phyloP scores from a whole-genome alignment of 225 moss, liverwort and hornwort species.

The Thuidium tamariscinum region DNA sequence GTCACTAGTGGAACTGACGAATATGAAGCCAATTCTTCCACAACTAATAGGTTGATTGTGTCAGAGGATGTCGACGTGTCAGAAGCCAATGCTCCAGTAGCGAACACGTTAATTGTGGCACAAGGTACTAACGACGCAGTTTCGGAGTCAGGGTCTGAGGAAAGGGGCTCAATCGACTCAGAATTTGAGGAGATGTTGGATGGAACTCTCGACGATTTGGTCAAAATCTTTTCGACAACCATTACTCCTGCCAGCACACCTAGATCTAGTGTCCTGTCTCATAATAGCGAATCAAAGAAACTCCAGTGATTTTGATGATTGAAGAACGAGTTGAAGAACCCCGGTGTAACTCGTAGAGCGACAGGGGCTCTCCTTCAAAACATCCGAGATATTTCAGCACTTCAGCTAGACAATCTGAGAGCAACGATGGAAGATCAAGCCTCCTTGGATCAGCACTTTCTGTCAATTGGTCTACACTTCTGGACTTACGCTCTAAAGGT shows the following conservation, averaged over 20 bases:
- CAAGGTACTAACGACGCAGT: not conserved
- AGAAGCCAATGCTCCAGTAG: not conserved
- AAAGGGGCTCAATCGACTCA: constrained; percentile 31
- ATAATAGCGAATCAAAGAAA: constrained; percentile 15
- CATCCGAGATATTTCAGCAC: not conserved
- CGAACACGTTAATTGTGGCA: not conserved
- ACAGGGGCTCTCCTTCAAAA: not conserved
- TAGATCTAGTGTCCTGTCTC: constrained; percentile 23
- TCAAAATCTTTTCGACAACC: constrained; percentile 38
- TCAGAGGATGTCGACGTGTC: not conserved
- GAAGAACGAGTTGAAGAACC: not conserved
- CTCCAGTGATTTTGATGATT: not conserved
- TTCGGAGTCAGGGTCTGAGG: constrained; percentile 28
- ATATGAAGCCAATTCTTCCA: not conserved
- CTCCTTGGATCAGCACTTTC: not conserved
- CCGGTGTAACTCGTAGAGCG: not conserved
- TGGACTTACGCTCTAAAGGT: not conserved
- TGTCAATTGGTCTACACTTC: not conserved
- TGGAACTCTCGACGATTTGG: constrained; percentile 43
- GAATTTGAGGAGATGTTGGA: constrained; percentile 52
- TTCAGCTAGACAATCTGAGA: not conserved
- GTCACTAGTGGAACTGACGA: not conserved
- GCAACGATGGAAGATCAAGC: not conserved
- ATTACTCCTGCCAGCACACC: constrained; percentile 41
- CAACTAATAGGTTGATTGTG: not conserved